Evolutionary conservation across 768 basidiomycete genomes (phyloP), one percentile per base, ranked within the genome.

Genomic region (Amanita inopinata): DNA sequence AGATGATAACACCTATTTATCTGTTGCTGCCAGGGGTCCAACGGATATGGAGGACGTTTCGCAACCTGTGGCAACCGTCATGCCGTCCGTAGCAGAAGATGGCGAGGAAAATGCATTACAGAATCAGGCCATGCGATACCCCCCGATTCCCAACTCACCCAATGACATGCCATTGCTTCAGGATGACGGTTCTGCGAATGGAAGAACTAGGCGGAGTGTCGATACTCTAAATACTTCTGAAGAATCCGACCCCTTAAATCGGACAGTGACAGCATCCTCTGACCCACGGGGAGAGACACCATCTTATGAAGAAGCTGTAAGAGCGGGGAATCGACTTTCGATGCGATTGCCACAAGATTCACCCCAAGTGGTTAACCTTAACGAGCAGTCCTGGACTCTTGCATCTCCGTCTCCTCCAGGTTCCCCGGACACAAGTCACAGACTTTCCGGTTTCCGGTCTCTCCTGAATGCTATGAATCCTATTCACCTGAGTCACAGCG

Each of bases 261-360:
- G 51, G 23, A 40, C 15, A 50, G 50, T 12, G 50, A 52, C 19
- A 59, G 56, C 31, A 53, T 43, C 44, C 8, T 46, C 53, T 1
- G 49, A 51, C 5, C 66, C 70, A 6, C 62, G 77, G 47, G 84
- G 80, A 17, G 74, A 76, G 30, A 78, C 80, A 4, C 83, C 84
- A 3, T 58, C 82, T 0, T 87, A 87, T 56, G 74, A 70, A 38
- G 81, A 84, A 58, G 72, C 70, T 8, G 62, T 72, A 4, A 27
- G 58, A 44, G 5, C 11, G 14, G n/a, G n/a, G n/a, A n/a, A n/a
- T n/a, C n/a, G n/a, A n/a, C 20, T 24, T 22, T 14, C 33, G 20
- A 28, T 28, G 18, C 42, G n/a, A 18, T 43, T 34, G 2, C 43
- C 34, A 40, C 43, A 46, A 19, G 40, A 31, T 27, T 46, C 48